Percentiles rank a stretch among this genome's conserved stretches.
Evolutionary conservation across 352 stramenopile genomes (phyloP).

Genomic region (Halophytophthora batemanensis): DNA sequence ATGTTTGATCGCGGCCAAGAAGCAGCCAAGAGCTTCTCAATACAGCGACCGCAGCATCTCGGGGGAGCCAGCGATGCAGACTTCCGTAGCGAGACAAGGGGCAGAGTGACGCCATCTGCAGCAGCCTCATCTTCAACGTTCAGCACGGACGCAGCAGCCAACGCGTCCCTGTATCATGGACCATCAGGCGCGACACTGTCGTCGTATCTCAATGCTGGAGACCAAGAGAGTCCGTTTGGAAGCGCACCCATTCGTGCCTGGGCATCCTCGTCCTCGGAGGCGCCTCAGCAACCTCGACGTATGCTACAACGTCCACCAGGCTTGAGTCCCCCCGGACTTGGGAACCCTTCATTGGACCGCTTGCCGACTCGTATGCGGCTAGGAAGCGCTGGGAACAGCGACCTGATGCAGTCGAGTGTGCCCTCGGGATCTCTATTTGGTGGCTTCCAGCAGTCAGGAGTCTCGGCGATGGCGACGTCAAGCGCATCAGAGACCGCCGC

Average conservation of each 20-base stretch:
- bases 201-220: constrained; percentile 16
- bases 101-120: background rate
- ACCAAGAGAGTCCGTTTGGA: constrained; percentile 8
- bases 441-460: constrained; percentile 11
- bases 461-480: constrained; percentile 9
- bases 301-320: constrained; percentile 47
- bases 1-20: constrained; percentile 27
- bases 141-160: constrained; percentile 9
- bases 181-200: constrained; percentile 3
- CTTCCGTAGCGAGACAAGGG: constrained; percentile 2
- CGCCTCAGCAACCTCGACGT: constrained; percentile 29
- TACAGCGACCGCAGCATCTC: constrained; percentile 3
- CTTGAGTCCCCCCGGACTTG: constrained; percentile 32
- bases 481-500: constrained; percentile 2
- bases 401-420: constrained; percentile 15
- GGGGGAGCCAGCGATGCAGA: background rate
- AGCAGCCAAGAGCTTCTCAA: constrained; percentile 16
- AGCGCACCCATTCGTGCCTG: constrained; percentile 8
- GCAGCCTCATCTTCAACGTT: background rate
- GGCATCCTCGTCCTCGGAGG: constrained; percentile 6
- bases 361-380: constrained; percentile 7
- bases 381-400: constrained; percentile 4
- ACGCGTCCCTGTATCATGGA: constrained; percentile 10
- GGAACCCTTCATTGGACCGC: constrained; percentile 9
- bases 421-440: constrained; percentile 6